Evolutionary conservation across 2,329 filamentous ascomycete genomes (phyloP).

Genomic region (Pyrenophora tritici-repentis): DNA sequence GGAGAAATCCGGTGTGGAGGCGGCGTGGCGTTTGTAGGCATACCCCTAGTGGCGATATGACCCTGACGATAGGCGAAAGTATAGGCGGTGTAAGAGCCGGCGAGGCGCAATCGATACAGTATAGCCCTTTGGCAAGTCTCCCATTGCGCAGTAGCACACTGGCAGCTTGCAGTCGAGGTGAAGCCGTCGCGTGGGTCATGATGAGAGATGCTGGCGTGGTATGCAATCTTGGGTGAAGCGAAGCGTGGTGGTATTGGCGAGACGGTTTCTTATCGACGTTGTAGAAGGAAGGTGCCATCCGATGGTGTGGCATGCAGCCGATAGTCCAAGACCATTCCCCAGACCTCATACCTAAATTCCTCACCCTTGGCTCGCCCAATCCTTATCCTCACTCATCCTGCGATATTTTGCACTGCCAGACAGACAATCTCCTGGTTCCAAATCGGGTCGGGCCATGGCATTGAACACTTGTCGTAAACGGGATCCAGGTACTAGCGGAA

Average conservation of each 20-base stretch:
- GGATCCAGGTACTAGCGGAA: conserved; percentile 1
- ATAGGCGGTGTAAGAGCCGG: not conserved
- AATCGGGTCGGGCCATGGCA: not conserved
- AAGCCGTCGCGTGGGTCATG: conserved; percentile 5
- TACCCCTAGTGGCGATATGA: not conserved
- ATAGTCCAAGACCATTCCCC: conserved; percentile 12
- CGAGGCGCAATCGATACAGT: too few species aligned
- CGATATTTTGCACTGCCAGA: not conserved
- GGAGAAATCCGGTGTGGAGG: not conserved
- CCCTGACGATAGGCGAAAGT: not conserved
- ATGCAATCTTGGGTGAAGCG: conserved; percentile 22
- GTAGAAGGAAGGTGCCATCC: conserved; percentile 15
- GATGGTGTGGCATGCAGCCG: conserved; percentile 9
- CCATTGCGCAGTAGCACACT: not conserved
- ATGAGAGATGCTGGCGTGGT: conserved; percentile 8
- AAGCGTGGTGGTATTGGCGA: conserved; percentile 11
- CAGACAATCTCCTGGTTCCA: not conserved
- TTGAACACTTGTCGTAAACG: too few species aligned
- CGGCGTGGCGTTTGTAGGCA: too few species aligned
- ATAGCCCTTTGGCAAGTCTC: not conserved
- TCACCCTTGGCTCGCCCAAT: not conserved
- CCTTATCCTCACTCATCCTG: not conserved
- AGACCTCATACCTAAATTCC: not conserved
- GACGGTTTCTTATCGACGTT: conserved; percentile 17
- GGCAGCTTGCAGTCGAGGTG: not conserved